Percentiles rank a stretch among this genome's conserved stretches.
phyloP scores from a whole-genome alignment of 768 basidiomycete species.

The Lentinula boryana region DNA sequence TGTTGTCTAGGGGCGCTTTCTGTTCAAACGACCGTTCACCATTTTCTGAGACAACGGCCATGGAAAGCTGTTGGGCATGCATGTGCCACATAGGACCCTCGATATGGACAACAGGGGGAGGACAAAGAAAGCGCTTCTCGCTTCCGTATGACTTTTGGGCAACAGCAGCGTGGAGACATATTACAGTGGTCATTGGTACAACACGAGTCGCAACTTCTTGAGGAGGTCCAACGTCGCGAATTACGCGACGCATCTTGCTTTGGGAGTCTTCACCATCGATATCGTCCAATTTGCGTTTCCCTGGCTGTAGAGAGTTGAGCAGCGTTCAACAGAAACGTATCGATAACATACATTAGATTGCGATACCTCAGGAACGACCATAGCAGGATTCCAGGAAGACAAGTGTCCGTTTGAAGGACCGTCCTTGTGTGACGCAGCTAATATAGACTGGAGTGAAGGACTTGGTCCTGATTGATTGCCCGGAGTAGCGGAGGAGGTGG shows the following conservation, averaged over 20 bases:
- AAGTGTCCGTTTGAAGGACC: constrained; percentile 21
- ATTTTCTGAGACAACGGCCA: constrained; percentile 80
- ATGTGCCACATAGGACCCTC: constrained; percentile 85
- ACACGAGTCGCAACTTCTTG: constrained; percentile 63
- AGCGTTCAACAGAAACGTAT: constrained; percentile 21
- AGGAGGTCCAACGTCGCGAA: constrained; percentile 62
- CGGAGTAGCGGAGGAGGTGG: constrained; percentile 24
- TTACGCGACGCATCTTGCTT: constrained; percentile 77
- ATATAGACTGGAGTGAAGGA: constrained; percentile 35
- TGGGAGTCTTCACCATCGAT: constrained; percentile 61
- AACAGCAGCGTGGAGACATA: constrained; percentile 87
- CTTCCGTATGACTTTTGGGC: constrained; percentile 96
- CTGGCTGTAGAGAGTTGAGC: constrained; percentile 16
- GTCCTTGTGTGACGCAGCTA: constrained; percentile 26
- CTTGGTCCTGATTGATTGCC: constrained; percentile 25
- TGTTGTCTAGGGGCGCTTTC: constrained; percentile 76
- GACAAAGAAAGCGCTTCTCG: constrained; percentile 92
- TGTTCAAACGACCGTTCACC: constrained; percentile 84
- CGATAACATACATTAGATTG: constrained; percentile 24
- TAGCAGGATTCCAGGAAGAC: constrained; percentile 31
- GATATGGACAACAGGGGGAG: constrained; percentile 89
- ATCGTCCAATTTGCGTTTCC: constrained; percentile 74
- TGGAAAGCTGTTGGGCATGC: constrained; percentile 73
- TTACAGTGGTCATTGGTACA: constrained; percentile 86
- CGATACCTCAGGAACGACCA: constrained; percentile 20